These are phyloP conservation scores for Aspergillus fischeri DNA, from an alignment of 2,329 filamentous ascomycete species.

Conservation along the genomic window DNA sequence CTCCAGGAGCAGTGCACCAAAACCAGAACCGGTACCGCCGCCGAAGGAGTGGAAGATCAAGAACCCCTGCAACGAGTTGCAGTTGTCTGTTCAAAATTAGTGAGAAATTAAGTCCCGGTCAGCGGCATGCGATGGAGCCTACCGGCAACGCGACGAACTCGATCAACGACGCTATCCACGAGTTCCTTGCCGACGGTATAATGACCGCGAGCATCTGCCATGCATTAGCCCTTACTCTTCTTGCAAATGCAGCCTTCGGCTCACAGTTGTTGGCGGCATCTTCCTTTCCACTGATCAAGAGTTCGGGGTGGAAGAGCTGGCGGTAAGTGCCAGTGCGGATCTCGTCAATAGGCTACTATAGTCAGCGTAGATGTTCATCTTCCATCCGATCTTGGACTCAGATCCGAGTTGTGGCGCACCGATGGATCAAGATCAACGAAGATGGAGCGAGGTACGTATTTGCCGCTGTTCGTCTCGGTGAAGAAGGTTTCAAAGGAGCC, in stretches of 20 bases:
- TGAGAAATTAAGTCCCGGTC: slow-evolving; percentile 11
- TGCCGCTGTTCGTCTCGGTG: slow-evolving; percentile 59
- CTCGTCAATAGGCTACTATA: slow-evolving; percentile 57
- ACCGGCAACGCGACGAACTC: slow-evolving; percentile 62
- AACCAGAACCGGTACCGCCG: slow-evolving; percentile 64
- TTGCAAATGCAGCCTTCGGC: background rate
- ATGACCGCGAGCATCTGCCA: slow-evolving; percentile 61
- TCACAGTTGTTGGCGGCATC: slow-evolving; percentile 66
- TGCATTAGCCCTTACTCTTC: slow-evolving; percentile 11
- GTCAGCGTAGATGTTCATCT: slow-evolving; percentile 7
- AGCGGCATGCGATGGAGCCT: slow-evolving; percentile 15
- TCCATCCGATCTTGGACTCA: background rate
- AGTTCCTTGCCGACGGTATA: slow-evolving; percentile 67
- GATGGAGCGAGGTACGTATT: slow-evolving; percentile 66
- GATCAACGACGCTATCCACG: slow-evolving; percentile 60
- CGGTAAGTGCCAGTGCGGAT: slow-evolving; percentile 61
- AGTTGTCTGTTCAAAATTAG: slow-evolving; percentile 51
- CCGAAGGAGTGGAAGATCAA: slow-evolving; percentile 67
- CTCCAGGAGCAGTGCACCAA: slow-evolving; percentile 62
- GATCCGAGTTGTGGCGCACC: slow-evolving; percentile 33
- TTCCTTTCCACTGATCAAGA: slow-evolving; percentile 64
- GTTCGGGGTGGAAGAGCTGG: slow-evolving; percentile 62
- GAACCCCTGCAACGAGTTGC: slow-evolving; percentile 63
- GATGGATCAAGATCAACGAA: slow-evolving; percentile 65
- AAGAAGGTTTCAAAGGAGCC: slow-evolving; percentile 65